Evolutionary conservation across 805 yeast genomes (phyloP).

Genomic region (Saccharomyces kudriavzevii): DNA sequence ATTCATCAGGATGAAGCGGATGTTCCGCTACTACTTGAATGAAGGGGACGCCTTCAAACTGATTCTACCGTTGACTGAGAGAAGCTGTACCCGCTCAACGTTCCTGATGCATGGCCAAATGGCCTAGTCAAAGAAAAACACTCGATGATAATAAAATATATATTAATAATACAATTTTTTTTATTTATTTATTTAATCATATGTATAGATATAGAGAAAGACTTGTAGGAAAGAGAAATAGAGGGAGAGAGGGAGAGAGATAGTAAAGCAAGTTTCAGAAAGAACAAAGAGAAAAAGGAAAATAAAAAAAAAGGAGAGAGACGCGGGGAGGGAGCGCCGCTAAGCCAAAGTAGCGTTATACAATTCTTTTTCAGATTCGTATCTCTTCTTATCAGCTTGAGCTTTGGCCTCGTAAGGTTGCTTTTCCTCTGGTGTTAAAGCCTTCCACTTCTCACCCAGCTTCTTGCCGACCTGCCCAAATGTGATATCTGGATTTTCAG

Average conservation of each 20-base stretch:
- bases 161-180: slow-evolving; percentile 1
- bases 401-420: slow-evolving; percentile 88
- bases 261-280: not conserved
- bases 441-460: slow-evolving; percentile 95
- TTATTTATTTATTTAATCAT: not conserved
- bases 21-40: slow-evolving; percentile 81
- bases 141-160: not conserved
- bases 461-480: slow-evolving; percentile 92
- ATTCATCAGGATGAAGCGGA: slow-evolving; percentile 62
- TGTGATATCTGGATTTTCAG: slow-evolving; percentile 89
- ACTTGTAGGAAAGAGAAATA: not conserved
- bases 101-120: slow-evolving; percentile 31
- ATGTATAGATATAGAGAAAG: not conserved
- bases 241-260: not conserved
- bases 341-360: slow-evolving; percentile 36
- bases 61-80: slow-evolving; percentile 69
- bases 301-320: not conserved
- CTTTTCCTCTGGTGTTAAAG: slow-evolving; percentile 73
- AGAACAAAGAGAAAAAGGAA: not conserved
- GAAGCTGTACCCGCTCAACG: slow-evolving; percentile 46
- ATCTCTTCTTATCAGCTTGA: slow-evolving; percentile 91
- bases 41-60: slow-evolving; percentile 89
- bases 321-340: not conserved
- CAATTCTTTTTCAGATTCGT: slow-evolving; percentile 88
- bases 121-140: not conserved